A percentile compares a stretch with the other conserved stretches of the same genome.
These are phyloP conservation scores for Letharia lupina DNA, from an alignment of 495 filamentous ascomycete species.

Conservation along the genomic window DNA sequence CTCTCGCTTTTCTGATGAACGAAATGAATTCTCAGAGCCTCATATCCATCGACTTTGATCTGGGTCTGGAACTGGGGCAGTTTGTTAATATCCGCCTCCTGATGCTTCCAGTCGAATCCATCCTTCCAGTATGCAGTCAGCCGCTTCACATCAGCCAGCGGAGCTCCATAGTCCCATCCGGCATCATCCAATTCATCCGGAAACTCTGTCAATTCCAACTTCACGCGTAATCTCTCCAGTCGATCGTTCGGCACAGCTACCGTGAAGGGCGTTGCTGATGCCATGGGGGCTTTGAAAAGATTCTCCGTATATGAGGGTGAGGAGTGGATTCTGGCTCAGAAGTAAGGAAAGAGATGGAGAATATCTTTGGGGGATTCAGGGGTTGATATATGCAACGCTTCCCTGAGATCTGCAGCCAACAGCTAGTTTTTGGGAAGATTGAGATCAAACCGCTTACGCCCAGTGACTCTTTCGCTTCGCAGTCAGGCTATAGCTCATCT, in stretches of 20 bases:
- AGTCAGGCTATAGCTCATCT: no score
- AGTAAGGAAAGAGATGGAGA: neutral
- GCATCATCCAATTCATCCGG: constrained; percentile 36
- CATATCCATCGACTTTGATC: constrained; percentile 39
- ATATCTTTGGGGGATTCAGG: neutral
- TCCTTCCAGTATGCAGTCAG: constrained; percentile 36
- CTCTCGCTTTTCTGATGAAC: constrained; percentile 34
- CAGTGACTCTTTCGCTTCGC: no score
- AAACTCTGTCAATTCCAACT: constrained; percentile 34
- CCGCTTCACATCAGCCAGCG: constrained; percentile 34
- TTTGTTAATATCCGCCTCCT: constrained; percentile 38
- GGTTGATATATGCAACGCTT: neutral
- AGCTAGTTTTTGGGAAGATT: no score
- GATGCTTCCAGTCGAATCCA: constrained; percentile 37
- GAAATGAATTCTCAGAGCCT: constrained; percentile 38
- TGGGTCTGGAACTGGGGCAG: constrained; percentile 37
- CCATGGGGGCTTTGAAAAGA: constrained; percentile 7
- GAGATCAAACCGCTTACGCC: no score
- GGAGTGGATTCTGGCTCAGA: neutral
- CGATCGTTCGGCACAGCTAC: constrained; percentile 34
- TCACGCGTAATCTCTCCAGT: constrained; percentile 32
- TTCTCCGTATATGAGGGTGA: neutral
- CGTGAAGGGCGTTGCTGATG: constrained; percentile 28
- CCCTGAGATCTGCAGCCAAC: neutral
- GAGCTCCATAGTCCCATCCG: constrained; percentile 35